These are phyloP conservation scores for Leptographium wingfieldii DNA, from an alignment of 2,329 filamentous ascomycete genomes.

Conservation along the genomic window DNA sequence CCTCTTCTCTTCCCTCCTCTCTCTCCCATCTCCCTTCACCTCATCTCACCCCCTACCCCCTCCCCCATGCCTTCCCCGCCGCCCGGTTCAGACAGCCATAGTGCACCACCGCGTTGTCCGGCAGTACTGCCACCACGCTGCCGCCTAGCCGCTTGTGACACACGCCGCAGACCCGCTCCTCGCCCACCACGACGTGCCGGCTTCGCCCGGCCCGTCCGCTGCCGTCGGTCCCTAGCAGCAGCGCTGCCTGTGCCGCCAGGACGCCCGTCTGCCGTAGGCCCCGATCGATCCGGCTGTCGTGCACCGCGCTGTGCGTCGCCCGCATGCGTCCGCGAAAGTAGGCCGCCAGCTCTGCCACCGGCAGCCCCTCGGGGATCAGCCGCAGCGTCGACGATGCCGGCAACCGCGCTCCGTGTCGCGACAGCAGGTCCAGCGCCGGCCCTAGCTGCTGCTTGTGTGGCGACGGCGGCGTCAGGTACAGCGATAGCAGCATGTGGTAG, in stretches of 20 bases:
- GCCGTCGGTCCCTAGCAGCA: constrained; percentile 54
- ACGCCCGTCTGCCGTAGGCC: constrained; percentile 67
- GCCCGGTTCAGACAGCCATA: constrained; percentile 58
- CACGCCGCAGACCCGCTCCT: constrained; percentile 81
- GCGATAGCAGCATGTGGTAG: constrained; percentile 78
- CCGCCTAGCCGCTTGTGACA: constrained; percentile 89
- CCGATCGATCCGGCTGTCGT: constrained; percentile 66
- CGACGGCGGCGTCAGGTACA: constrained; percentile 74
- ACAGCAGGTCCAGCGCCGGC: constrained; percentile 78
- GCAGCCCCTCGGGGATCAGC: constrained; percentile 70
- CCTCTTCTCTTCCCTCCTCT: not conserved
- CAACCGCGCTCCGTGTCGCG: constrained; percentile 80
- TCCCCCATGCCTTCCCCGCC: constrained; percentile 19
- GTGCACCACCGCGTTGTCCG: constrained; percentile 71
- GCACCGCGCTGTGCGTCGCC: constrained; percentile 68
- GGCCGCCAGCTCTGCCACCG: constrained; percentile 66
- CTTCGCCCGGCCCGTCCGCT: constrained; percentile 40
- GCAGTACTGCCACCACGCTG: constrained; percentile 82
- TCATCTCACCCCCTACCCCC: constrained; percentile 9
- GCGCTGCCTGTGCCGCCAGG: constrained; percentile 58
- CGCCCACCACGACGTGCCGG: constrained; percentile 64
- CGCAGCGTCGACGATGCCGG: constrained; percentile 77
- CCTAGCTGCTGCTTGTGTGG: constrained; percentile 60
- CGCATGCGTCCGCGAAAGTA: constrained; percentile 91
- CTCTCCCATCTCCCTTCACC: not conserved